Evolutionary conservation across 2,329 filamentous ascomycete species (phyloP).

Genomic region (Chrysoporthe austroafricana): DNA sequence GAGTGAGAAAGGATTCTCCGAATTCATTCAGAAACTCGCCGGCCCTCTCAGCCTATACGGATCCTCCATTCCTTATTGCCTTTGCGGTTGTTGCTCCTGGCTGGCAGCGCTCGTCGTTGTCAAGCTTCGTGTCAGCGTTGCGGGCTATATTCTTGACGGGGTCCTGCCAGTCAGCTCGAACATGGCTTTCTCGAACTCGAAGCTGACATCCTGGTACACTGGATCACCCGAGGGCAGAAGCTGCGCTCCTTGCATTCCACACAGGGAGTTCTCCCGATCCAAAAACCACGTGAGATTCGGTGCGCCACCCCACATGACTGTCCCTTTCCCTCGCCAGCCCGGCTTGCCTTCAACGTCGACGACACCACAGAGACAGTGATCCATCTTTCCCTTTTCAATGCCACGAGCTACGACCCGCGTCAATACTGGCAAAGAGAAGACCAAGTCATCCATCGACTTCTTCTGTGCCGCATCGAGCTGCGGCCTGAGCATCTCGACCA

Average conservation of each 20-base stretch:
- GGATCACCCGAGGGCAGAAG: slow-evolving; percentile 22
- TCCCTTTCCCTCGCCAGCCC: slow-evolving; percentile 48
- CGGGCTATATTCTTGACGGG: not conserved
- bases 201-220: slow-evolving; percentile 19
- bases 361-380: slow-evolving; percentile 47
- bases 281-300: slow-evolving; percentile 52
- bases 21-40: no score
- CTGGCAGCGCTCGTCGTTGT: not conserved
- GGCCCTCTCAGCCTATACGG: not conserved
- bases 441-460: slow-evolving; percentile 35
- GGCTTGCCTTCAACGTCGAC: slow-evolving; percentile 45
- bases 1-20: not conserved
- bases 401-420: slow-evolving; percentile 34
- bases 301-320: slow-evolving; percentile 52
- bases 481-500: slow-evolving; percentile 51
- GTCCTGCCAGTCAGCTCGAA: slow-evolving; percentile 19
- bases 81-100: not conserved
- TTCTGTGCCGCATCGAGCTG: slow-evolving; percentile 43
- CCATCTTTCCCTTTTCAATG: slow-evolving; percentile 35
- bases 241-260: slow-evolving; percentile 38
- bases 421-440: slow-evolving; percentile 39
- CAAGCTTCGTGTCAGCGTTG: not conserved
- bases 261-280: slow-evolving; percentile 51
- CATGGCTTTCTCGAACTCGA: slow-evolving; percentile 24
- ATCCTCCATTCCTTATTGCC: not conserved